Conservation (phyloP, 176 grass and related monocot species). For the Oryza glaberrima region DNA sequence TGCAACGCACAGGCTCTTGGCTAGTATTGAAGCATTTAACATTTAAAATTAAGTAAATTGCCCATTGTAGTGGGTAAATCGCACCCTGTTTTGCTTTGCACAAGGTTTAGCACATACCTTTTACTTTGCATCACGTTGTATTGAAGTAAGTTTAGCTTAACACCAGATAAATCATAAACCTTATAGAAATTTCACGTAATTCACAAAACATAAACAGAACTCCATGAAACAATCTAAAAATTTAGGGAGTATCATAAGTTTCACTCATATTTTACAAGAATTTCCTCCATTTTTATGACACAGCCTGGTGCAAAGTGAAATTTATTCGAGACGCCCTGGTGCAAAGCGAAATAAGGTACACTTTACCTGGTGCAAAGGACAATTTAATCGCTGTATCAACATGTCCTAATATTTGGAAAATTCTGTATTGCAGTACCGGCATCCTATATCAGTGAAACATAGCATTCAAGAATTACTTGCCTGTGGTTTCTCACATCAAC, state of each 20-base stretch:
- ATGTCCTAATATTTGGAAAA: not conserved
- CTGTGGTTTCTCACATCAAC: constrained; percentile 98
- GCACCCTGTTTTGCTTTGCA: not conserved
- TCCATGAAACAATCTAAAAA: not conserved
- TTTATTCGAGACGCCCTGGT: not conserved
- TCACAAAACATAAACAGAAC: not conserved
- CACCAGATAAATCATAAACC: not conserved
- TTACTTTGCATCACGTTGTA: too few relatives aligned
- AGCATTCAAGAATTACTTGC: constrained; percentile 47
- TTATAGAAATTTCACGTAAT: not conserved
- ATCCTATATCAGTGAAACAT: not conserved
- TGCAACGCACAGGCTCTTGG: too few relatives aligned
- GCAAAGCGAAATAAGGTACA: not conserved
- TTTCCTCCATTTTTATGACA: not conserved
- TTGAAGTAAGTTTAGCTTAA: too few relatives aligned
- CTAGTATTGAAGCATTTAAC: not conserved
- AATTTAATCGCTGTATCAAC: not conserved
- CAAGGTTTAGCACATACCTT: not conserved
- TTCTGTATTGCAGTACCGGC: not conserved
- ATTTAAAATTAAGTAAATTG: not conserved
- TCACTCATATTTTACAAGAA: not conserved
- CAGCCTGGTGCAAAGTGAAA: not conserved
- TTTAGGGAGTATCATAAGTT: not conserved
- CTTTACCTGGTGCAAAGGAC: not conserved
- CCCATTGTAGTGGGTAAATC: not conserved